Evolutionary conservation across 2,329 filamentous ascomycete genomes (phyloP).

Genomic region (Ascomycota sp.): DNA sequence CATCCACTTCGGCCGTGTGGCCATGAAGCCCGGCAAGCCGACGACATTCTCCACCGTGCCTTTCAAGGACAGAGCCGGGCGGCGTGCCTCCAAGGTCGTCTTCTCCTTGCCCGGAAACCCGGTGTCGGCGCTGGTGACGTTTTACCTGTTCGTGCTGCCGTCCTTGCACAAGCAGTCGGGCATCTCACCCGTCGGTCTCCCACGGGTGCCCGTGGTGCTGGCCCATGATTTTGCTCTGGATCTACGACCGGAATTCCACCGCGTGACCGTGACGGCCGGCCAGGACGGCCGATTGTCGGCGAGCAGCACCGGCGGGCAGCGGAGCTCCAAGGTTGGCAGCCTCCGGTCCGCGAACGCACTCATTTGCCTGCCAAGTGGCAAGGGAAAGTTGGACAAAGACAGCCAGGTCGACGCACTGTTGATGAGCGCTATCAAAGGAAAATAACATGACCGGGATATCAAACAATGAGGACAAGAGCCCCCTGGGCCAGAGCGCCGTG

Average conservation of each 20-base stretch:
- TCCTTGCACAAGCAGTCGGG: constrained; percentile 59
- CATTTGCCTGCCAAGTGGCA: constrained; percentile 46
- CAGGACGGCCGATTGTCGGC: constrained; percentile 49
- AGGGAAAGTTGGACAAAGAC: constrained; percentile 44
- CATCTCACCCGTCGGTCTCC: constrained; percentile 42
- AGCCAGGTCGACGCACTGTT: constrained; percentile 53
- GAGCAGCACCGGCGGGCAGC: constrained; percentile 67
- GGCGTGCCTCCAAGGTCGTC: constrained; percentile 43
- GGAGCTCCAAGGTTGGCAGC: constrained; percentile 76
- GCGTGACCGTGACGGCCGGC: constrained; percentile 47
- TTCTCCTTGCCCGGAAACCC: constrained; percentile 90
- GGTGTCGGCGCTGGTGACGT: constrained; percentile 75
- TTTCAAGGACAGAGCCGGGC: constrained; percentile 33
- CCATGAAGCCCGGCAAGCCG: constrained; percentile 96
- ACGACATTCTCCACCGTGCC: constrained; percentile 88
- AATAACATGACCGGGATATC: neutral
- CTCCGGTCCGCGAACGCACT: constrained; percentile 74
- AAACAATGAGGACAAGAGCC: no score
- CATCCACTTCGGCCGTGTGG: constrained; percentile 87
- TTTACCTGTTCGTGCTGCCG: constrained; percentile 83
- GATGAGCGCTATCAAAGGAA: constrained; percentile 32
- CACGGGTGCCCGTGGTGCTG: constrained; percentile 47
- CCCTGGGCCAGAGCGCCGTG: no score
- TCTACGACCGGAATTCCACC: constrained; percentile 70
- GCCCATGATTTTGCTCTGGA: constrained; percentile 56